phyloP scores from a whole-genome alignment of 768 basidiomycete genomes.

The Lentinula edodes region DNA sequence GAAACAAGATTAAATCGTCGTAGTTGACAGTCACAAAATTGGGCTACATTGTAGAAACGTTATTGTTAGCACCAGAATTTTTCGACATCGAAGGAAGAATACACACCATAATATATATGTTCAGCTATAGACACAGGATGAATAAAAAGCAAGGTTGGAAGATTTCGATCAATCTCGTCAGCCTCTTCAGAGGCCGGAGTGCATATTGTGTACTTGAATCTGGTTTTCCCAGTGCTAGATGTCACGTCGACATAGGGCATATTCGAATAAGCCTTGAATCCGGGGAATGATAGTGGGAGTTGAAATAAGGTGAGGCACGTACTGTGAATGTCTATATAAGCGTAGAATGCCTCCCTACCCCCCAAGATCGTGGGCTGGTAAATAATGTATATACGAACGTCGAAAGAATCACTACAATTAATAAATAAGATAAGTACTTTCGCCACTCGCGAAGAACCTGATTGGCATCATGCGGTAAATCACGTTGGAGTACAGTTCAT shows the following conservation, averaged over 20 bases:
- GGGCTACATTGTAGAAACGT: neutral
- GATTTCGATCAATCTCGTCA: conserved; percentile 21
- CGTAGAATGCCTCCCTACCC: neutral
- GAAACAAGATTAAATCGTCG: conserved; percentile 5
- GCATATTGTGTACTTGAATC: conserved; percentile 30
- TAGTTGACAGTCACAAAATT: neutral
- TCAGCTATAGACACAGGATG: conserved; percentile 29
- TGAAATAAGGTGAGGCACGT: neutral
- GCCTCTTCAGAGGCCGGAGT: conserved; percentile 28
- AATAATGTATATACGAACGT: neutral
- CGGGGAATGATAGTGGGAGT: neutral
- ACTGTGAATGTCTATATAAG: neutral
- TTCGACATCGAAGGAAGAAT: neutral
- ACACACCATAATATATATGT: conserved; percentile 30
- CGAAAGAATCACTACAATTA: neutral
- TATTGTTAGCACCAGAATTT: too few relatives aligned
- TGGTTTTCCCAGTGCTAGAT: conserved; percentile 1
- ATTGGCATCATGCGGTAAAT: neutral
- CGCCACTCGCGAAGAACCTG: neutral
- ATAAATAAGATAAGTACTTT: neutral
- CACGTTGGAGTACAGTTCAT: neutral
- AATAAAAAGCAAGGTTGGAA: conserved; percentile 34
- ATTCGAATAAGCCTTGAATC: too few relatives aligned
- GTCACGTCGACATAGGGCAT: conserved; percentile 2
- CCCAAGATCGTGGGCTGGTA: neutral